Conservation (phyloP, 495 filamentous ascomycete species). For the Xylaria palmicola region DNA sequence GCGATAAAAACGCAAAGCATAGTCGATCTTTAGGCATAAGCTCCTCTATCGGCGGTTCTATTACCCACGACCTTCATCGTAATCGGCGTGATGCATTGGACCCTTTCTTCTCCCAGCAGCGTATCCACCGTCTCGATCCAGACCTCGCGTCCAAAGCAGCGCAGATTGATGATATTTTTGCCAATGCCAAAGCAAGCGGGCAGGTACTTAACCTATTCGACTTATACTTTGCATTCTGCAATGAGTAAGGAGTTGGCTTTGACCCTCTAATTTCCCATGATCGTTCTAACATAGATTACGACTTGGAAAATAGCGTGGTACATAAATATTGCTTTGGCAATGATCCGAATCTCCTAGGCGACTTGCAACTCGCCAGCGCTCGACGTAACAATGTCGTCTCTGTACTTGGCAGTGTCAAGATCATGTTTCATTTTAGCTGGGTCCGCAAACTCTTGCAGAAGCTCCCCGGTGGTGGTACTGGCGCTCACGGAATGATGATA, state of each 20-base stretch:
- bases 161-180: background rate
- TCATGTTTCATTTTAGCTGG: conserved; percentile 16
- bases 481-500: conserved; percentile 9
- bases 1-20: conserved; percentile 9
- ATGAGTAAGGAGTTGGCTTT: conserved; percentile 11
- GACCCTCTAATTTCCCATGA: background rate
- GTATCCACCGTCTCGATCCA: conserved; percentile 5
- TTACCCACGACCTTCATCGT: conserved; percentile 13
- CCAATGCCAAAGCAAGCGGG: background rate
- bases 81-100: conserved; percentile 16
- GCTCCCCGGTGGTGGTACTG: background rate
- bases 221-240: conserved; percentile 13
- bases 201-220: conserved; percentile 9
- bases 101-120: conserved; percentile 12
- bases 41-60: conserved; percentile 4
- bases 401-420: conserved; percentile 9
- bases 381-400: conserved; percentile 10
- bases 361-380: background rate
- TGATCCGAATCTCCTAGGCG: conserved; percentile 2
- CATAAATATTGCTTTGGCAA: conserved; percentile 15
- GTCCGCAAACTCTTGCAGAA: background rate
- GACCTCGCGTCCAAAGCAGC: background rate
- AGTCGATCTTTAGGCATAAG: conserved; percentile 7
- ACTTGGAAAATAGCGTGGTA: conserved; percentile 5
- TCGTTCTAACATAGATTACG: background rate